A percentile compares a stretch with the other conserved stretches of the same genome.
These are phyloP conservation scores for Phytopythium litorale DNA, from an alignment of 352 stramenopile species.

Conservation along the genomic window DNA sequence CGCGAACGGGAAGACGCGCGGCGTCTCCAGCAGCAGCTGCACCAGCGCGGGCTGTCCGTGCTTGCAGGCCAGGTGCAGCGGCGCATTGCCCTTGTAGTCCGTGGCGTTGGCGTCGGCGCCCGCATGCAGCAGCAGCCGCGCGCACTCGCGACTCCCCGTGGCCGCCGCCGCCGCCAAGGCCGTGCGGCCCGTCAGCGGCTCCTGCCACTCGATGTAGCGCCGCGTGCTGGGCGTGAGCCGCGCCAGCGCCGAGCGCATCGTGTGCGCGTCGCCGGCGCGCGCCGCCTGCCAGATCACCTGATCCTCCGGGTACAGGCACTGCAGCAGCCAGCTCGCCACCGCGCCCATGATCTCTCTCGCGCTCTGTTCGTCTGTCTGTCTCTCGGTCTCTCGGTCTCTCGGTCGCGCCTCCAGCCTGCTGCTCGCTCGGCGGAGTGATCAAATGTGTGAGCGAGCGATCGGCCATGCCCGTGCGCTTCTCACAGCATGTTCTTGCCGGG, in stretches of 20 bases:
- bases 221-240: conserved; percentile 36
- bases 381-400: too few species aligned
- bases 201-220: conserved; percentile 51
- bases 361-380: neutral
- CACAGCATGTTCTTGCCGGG: neutral
- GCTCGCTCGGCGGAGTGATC: neutral
- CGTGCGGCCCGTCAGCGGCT: conserved; percentile 39
- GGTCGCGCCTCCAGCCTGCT: neutral
- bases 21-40: conserved; percentile 35
- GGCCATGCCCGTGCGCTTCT: neutral
- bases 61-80: conserved; percentile 55
- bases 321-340: conserved; percentile 39
- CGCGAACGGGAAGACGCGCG: conserved; percentile 34
- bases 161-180: conserved; percentile 39
- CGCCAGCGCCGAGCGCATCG: conserved; percentile 29
- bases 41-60: conserved; percentile 34
- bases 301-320: conserved; percentile 51
- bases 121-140: conserved; percentile 30
- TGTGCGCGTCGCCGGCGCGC: conserved; percentile 28
- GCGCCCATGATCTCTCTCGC: conserved; percentile 28
- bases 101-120: conserved; percentile 50
- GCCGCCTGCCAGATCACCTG: conserved; percentile 53
- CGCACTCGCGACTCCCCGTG: conserved; percentile 43
- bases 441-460: neutral
- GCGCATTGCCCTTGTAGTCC: conserved; percentile 45